Evolutionary conservation across 495 filamentous ascomycete genomes (phyloP), one percentile per base, ranked within the genome.

Genomic region (Xylaria bambusicola): DNA sequence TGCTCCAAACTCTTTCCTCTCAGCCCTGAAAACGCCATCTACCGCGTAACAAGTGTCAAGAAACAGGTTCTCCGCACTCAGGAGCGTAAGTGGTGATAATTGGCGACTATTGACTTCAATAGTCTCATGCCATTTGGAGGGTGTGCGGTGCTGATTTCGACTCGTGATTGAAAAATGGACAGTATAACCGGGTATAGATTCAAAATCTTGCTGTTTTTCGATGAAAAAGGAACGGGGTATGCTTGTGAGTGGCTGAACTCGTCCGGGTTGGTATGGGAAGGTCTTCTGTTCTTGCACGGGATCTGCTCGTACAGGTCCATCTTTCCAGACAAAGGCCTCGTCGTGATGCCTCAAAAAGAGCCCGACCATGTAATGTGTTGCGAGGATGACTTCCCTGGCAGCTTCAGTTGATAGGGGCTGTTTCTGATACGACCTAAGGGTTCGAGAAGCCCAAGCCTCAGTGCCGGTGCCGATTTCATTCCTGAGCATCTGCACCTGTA

Each of bases 291-390:
- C 66, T 13, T 70, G 66, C 24, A 51, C 47, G 18, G 67, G 62
- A 7, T 61, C 56, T 47, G 77, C 76, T 27, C 67, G 62, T 44
- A 72, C 67, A 1, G 75, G 62, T 15, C 67, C 66, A 35, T 77
- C 75, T 45, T 73, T 64, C 76, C 75, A 78, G 35, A 67, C 62
- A 52, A 80, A 80, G 20, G 66, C 67, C 12, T 68, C 56, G 63
- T 80, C 77, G 56, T 80, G 77, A 13, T 68, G 68, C 24, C 74
- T 67, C 1, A 80, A 61, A 52, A 77, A 80, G n/a, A 78, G 63
- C 1, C 76, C 77, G 52, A 80, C 56, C 60, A 77, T 77, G 45
- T 74, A 56, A 42, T 80, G 77, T 50, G 66, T 69, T n/a, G 72
- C 69, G 49, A 75, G 56, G 36, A 75, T 71, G 45, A 79, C 60